Conservation (phyloP, 495 filamentous ascomycete genomes). For the Staphylotrichum tortipilum region DNA sequence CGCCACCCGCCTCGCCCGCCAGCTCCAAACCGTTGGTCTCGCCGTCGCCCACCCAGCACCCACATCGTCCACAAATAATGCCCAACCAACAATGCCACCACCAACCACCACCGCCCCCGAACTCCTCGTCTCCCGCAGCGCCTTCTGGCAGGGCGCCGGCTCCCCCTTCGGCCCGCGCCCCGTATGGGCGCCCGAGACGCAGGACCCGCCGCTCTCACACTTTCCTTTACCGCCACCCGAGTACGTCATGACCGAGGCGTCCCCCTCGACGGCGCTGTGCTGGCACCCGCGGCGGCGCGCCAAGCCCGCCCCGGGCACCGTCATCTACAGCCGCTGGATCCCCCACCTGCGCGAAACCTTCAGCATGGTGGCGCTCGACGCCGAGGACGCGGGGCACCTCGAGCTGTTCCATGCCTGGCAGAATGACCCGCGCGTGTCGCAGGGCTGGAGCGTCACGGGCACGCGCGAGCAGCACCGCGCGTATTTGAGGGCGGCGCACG, state of each 20-base stretch:
- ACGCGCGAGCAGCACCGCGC: constrained; percentile 53
- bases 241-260: constrained; percentile 40
- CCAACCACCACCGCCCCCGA: constrained; percentile 17
- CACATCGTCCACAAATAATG: not conserved
- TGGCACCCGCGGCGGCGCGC: constrained; percentile 53
- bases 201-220: constrained; percentile 30
- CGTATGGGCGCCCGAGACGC: constrained; percentile 43
- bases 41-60: constrained; percentile 41
- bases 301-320: constrained; percentile 52
- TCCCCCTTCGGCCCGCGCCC: constrained; percentile 56
- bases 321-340: constrained; percentile 60
- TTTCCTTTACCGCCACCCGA: constrained; percentile 49
- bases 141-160: constrained; percentile 64
- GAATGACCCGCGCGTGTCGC: constrained; percentile 61
- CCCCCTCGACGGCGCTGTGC: not conserved
- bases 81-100: not conserved
- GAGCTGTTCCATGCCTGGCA: constrained; percentile 59
- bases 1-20: constrained; percentile 32
- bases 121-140: constrained; percentile 37
- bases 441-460: constrained; percentile 61
- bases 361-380: constrained; percentile 55
- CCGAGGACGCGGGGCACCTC: constrained; percentile 44
- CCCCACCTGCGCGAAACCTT: constrained; percentile 58
- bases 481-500: constrained; percentile 51
- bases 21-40: constrained; percentile 47